These are phyloP conservation scores for Blumeria hordei DNA, from an alignment of 2,329 filamentous ascomycete species.

Conservation along the genomic window DNA sequence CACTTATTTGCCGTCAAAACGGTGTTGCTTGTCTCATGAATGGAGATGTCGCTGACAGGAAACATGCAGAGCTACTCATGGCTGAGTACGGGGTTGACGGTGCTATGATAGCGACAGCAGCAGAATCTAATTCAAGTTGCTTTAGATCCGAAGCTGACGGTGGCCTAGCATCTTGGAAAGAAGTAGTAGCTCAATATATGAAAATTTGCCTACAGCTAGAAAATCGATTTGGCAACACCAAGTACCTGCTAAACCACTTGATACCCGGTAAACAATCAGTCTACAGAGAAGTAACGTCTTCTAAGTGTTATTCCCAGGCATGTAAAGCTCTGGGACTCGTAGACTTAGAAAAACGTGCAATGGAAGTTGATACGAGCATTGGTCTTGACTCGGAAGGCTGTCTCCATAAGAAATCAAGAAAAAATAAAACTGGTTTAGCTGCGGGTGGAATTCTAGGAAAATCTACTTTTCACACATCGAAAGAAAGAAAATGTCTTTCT, in stretches of 20 bases:
- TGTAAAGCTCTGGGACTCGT: constrained; percentile 41
- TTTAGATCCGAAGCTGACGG: constrained; percentile 50
- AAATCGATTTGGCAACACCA: constrained; percentile 81
- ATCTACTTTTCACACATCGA: background rate
- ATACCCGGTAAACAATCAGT: constrained; percentile 53
- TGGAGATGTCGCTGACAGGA: constrained; percentile 59
- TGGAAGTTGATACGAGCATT: constrained; percentile 29
- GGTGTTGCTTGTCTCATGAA: constrained; percentile 93
- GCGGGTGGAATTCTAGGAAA: constrained; percentile 23
- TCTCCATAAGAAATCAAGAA: constrained; percentile 6
- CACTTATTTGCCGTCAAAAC: constrained; percentile 51
- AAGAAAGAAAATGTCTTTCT: background rate
- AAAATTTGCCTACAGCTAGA: constrained; percentile 48
- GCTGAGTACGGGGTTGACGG: constrained; percentile 69
- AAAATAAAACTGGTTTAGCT: constrained; percentile 19
- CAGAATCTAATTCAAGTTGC: constrained; percentile 75
- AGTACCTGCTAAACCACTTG: constrained; percentile 67
- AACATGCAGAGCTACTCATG: constrained; percentile 47
- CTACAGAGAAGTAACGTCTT: constrained; percentile 34
- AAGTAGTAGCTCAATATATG: constrained; percentile 57
- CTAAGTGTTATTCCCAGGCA: constrained; percentile 47
- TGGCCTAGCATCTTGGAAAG: constrained; percentile 47
- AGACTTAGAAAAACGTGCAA: constrained; percentile 37
- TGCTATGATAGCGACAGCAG: constrained; percentile 88
- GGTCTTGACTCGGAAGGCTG: constrained; percentile 9